Conservation (phyloP, 1,284 basidiomycete species). For the Ganoderma lingzhi region DNA sequence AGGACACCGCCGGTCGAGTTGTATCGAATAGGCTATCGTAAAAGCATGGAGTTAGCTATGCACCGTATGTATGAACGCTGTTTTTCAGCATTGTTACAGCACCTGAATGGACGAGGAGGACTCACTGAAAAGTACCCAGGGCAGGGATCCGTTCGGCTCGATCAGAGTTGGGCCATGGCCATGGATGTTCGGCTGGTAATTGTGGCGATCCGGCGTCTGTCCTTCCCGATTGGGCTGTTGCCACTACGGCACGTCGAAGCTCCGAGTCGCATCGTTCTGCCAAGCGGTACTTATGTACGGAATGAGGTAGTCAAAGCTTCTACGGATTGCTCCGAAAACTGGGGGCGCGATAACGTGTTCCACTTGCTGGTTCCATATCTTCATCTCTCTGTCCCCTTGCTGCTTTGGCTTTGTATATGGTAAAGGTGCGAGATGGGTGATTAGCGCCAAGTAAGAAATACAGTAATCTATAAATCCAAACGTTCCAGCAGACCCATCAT, state of each 20-base stretch:
- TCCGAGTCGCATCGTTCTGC: background rate
- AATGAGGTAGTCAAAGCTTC: background rate
- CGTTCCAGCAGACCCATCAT: background rate
- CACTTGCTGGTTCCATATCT: background rate
- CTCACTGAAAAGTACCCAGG: background rate
- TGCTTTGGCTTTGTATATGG: background rate
- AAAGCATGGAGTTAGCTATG: background rate
- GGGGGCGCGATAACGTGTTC: background rate
- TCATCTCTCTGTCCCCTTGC: background rate
- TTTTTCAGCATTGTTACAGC: background rate
- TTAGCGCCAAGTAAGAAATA: conserved; percentile 15
- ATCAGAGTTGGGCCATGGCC: background rate
- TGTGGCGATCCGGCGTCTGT: background rate
- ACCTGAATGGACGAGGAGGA: background rate
- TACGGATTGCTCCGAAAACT: background rate
- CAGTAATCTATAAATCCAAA: conserved; percentile 22
- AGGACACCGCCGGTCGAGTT: too few relatives aligned
- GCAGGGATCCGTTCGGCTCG: background rate
- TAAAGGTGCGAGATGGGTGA: conserved; percentile 10
- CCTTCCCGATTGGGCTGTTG: background rate
- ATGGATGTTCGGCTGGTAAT: background rate
- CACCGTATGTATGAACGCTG: background rate
- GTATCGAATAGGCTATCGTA: background rate
- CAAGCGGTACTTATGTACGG: background rate
- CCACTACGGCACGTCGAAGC: background rate